Conservation (phyloP, 1,284 basidiomycete genomes). For the Pseudozyma flocculosa region DNA sequence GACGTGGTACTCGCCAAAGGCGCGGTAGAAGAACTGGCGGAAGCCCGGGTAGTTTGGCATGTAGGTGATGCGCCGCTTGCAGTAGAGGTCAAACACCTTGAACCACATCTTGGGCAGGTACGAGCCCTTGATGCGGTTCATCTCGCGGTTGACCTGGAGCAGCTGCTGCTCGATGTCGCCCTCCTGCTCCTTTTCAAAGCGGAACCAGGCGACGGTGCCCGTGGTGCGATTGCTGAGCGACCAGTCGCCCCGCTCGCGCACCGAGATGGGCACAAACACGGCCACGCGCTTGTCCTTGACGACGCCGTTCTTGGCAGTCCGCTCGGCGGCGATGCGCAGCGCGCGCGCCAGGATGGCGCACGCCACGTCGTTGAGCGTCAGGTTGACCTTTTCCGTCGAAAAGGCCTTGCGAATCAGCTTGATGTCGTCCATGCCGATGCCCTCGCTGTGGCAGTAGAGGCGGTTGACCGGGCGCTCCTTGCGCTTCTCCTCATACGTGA, state of each 20-base stretch:
- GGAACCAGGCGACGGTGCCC: slow-evolving; percentile 53
- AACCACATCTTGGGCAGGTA: slow-evolving; percentile 50
- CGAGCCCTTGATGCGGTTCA: slow-evolving; percentile 51
- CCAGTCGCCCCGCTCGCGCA: slow-evolving; percentile 53
- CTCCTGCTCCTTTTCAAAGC: slow-evolving; percentile 42
- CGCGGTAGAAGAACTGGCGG: slow-evolving; percentile 50
- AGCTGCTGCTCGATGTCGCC: slow-evolving; percentile 41
- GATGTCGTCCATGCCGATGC: slow-evolving; percentile 52
- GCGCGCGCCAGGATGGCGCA: slow-evolving; percentile 52
- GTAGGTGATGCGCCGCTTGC: slow-evolving; percentile 40
- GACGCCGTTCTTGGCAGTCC: slow-evolving; percentile 20
- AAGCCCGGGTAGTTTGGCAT: slow-evolving; percentile 50
- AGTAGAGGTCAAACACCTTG: slow-evolving; percentile 35
- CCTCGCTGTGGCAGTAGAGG: slow-evolving; percentile 53
- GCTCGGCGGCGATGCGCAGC: slow-evolving; percentile 49
- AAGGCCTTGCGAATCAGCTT: slow-evolving; percentile 55
- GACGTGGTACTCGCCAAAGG: slow-evolving; percentile 55
- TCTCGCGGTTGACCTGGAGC: slow-evolving; percentile 50
- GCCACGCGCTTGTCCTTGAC: slow-evolving; percentile 54
- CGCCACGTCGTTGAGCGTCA: slow-evolving; percentile 56
- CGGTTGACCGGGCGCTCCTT: slow-evolving; percentile 25
- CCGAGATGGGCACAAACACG: slow-evolving; percentile 54
- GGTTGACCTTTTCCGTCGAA: slow-evolving; percentile 35
- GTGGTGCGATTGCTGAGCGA: slow-evolving; percentile 53
- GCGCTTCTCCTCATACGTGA: slow-evolving; percentile 40